These are phyloP conservation scores for Termitomyces sp. DNA, from an alignment of 768 basidiomycete genomes.

Conservation along the genomic window DNA sequence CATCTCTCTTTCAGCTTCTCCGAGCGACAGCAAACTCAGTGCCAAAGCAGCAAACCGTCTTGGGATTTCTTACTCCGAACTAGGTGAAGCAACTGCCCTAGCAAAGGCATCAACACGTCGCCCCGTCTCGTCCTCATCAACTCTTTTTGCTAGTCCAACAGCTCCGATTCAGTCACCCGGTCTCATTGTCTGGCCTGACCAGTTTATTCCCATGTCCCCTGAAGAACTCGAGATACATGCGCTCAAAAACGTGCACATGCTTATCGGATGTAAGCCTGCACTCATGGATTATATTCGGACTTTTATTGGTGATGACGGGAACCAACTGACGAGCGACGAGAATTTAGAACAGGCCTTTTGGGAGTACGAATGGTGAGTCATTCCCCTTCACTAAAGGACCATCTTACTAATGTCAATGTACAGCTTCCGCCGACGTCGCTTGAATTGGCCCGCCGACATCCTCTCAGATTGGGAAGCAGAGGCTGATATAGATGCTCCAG, in stretches of 20 bases:
- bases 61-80: slow-evolving; percentile 29
- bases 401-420: slow-evolving; percentile 7
- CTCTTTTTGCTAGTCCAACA: slow-evolving; percentile 7
- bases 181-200: slow-evolving; percentile 51
- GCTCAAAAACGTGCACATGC: slow-evolving; percentile 61
- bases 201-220: slow-evolving; percentile 53
- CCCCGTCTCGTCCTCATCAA: slow-evolving; percentile 15
- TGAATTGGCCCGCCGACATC: slow-evolving; percentile 59
- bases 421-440: slow-evolving; percentile 63
- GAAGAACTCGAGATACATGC: slow-evolving; percentile 69
- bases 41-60: slow-evolving; percentile 37
- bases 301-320: slow-evolving; percentile 32
- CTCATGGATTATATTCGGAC: slow-evolving; percentile 42
- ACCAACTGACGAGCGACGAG: slow-evolving; percentile 25
- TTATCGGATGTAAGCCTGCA: slow-evolving; percentile 59
- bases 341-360: slow-evolving; percentile 39
- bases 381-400: neutral
- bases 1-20: neutral
- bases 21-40: slow-evolving; percentile 18
- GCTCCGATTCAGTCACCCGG: slow-evolving; percentile 52
- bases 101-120: slow-evolving; percentile 16
- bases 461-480: slow-evolving; percentile 21
- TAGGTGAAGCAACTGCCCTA: slow-evolving; percentile 22
- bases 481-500: slow-evolving; percentile 16
- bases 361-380: slow-evolving; percentile 53